phyloP scores from a whole-genome alignment of 75 land plant species.

The Pinus albicaulis region DNA sequence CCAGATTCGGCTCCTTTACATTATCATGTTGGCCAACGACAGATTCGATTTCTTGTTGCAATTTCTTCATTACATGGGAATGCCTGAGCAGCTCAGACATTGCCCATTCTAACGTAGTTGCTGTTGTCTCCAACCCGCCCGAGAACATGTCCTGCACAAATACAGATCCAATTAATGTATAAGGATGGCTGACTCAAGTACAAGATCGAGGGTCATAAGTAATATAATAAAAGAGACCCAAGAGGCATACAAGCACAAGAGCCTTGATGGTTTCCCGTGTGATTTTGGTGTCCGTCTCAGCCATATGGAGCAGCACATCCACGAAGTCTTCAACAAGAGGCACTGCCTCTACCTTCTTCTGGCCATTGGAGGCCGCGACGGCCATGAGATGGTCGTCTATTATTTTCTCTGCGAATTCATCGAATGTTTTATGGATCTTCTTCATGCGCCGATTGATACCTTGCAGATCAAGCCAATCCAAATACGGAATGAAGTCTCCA shows the following conservation, averaged over 20 bases:
- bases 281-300: conserved; percentile 8
- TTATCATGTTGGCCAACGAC: conserved; percentile 3
- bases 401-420: conserved; percentile 27
- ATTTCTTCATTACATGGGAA: not conserved
- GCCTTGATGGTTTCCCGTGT: conserved; percentile 26
- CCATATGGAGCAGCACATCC: conserved; percentile 20
- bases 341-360: not conserved
- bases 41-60: conserved; percentile 12
- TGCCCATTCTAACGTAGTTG: not conserved
- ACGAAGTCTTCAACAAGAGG: conserved; percentile 7
- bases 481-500: conserved; percentile 39
- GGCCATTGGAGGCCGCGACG: not conserved
- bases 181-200: too few relatives aligned
- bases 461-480: conserved; percentile 39
- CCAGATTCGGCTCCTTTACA: conserved; percentile 10
- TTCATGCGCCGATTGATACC: conserved; percentile 21
- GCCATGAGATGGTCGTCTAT: conserved; percentile 25
- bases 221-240: too few relatives aligned
- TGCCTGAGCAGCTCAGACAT: not conserved
- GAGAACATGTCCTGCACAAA: not conserved
- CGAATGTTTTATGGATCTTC: conserved; percentile 14
- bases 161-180: not conserved
- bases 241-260: conserved; percentile 13
- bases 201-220: not conserved
- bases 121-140: not conserved